Evolutionary conservation across 306 rosid genomes (phyloP), one percentile per base, ranked within the genome.

Genomic region (Potentilla sterilis): DNA sequence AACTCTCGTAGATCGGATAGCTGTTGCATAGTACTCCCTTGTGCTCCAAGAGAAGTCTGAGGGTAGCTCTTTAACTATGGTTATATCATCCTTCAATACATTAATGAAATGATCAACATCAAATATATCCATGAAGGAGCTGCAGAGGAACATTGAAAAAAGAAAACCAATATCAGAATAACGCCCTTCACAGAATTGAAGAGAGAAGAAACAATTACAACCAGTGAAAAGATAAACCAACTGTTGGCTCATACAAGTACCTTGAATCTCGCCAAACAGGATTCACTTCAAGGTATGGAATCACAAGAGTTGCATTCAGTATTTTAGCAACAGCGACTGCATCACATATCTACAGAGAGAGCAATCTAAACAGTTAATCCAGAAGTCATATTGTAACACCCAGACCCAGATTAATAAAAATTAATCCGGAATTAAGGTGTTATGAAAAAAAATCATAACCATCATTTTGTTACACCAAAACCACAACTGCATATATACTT

Each of bases 101-200:
- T 96, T 80, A 69, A 92, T 90, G 90, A 96, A 96, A 91, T 92
- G 99, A 84, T 96, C 98, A 86, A 89, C 93, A 59, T 96, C 99
- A 83, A 96, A 96, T 86, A 96, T 96, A 81, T 96, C 97, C 85
- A 75, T 71, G 81, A 96, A 96, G 61, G 97, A 84, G 91, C 99
- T 96, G 97, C 81, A 80, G 49, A 77, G 57, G 77, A 74, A 46
- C 55, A 61, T 58, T 58, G 14, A 28, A 24, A 55, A 28, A 38
- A 14, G 37, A 61, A 13, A 13, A 9, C 16, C 75, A 69, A 51
- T 35, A 76, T 77, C 66, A 80, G 75, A 62, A 78, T 14, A 47
- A 61, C 46, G 15, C 70, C 77, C 66, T 73, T 59, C 22, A 10
- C 63, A 69, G 43, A 74, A 83, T 28, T 48, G 59, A 77, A 13